Evolutionary conservation across 129 eudicot species (phyloP), one percentile per base, ranked within the genome.

Genomic region (Dittrichia graveolens): DNA sequence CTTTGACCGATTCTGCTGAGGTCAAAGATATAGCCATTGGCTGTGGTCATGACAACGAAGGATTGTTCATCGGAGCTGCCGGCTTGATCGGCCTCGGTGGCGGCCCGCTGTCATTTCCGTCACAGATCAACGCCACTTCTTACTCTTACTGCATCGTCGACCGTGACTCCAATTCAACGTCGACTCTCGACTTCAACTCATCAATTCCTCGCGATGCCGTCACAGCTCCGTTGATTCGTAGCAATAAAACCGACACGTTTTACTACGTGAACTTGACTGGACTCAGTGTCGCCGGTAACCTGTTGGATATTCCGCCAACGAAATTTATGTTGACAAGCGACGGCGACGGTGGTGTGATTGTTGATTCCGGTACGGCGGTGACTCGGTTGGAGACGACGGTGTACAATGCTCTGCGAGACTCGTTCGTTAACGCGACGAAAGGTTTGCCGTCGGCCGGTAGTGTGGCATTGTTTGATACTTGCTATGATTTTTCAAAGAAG

Each of bases 31-130:
- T 87, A 7, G 96, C 96, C 16, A 73, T 90, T 24, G 96, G 94
- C 6, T 90, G 96, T 55, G 96, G 96, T 0, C 96, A 90, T 61
- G 81, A 82, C 52, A 87, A 90, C 58, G 94, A 90, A 41, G 96
- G 96, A 3, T 44, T 87, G 39, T 90, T 90, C 68, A 83, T 82
- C 39, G 96, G 94, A 16, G 96, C 96, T 62, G 89, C 87, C 74
- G 94, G 96, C 7, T 70, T 90, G 13, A 69, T 90, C 10, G 96
- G 96, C 39, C 84, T 90, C 15, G 96, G 96, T 47, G 96, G 91
- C 72, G 96, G 94, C 48, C 19, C 74, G 11, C 64, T 90, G 5
- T 87, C 96, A 7, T 81, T 90, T n/a, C 87, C 87, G 5, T 85
- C 94, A 0, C 96, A 90, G 40, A 83, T 90, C 2, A 87, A 87